Base-by-base conservation (phyloP, 2,329 filamentous ascomycete genomes). In the Aspergillus felis region DNA sequence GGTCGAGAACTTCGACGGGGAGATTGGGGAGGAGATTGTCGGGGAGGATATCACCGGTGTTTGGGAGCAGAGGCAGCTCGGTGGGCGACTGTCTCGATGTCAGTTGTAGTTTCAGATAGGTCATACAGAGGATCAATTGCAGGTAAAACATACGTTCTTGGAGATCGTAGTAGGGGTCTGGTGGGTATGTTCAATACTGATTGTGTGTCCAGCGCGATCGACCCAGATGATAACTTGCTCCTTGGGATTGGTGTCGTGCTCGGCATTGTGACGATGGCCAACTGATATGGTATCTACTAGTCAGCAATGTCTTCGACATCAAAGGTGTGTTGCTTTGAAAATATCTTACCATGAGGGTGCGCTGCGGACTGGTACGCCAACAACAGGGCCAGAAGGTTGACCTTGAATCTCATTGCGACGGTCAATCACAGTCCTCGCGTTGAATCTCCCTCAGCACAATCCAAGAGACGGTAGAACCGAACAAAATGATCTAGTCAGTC, bases 161-260 rank as follows among this genome's bases (percentile, higher is more conserved):
- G 51, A 24, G 25, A 59, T 27, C 12, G 60, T 51, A 22, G 57
- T 53, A 42, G 55, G 49, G 24, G 20, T 20, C n/a, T 59, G 38
- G 50, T 54, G 50, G 60, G 70, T 82, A n/a, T 63, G 63, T 49
- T 74, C 64, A 29, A 68, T 61, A 44, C 75, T 78, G 59, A 85
- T 62, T 2, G 79, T 75, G n/a, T 79, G 76, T 55, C 84, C 84
- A 57, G 81, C 69, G 61, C 82, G 73, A 66, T 89, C 80, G 49
- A 88, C 83, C 71, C 83, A 88, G 65, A 88, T 79, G 28, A 86
- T 69, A 24, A 81, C 78, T 75, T 80, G 54, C 54, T 68, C 62
- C 46, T 70, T 68, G 48, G 74, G 71, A 50, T 76, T 64, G 9
- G 71, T 65, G 59, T 76, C 71, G 3, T 73, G 73, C n/a, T 76